These are phyloP conservation scores for Ceratocystis albifundus DNA, from an alignment of 2,329 filamentous ascomycete species.

Conservation along the genomic window DNA sequence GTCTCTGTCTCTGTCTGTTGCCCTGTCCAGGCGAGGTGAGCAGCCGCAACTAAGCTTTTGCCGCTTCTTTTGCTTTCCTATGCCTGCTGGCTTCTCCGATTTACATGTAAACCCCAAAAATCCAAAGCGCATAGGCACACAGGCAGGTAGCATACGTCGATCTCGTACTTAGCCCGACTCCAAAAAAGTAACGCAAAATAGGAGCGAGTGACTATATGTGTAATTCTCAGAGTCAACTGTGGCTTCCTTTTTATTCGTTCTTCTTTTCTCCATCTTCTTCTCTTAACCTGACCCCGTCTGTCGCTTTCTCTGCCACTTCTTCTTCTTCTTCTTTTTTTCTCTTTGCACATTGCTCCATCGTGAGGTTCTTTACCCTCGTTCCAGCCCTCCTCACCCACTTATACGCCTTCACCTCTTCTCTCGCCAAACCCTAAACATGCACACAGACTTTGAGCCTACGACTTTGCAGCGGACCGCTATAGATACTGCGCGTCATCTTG, in stretches of 20 bases:
- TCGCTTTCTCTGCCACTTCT: neutral
- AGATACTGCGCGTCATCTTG: conserved; percentile 2
- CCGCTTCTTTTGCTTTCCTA: neutral
- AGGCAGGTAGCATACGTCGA: neutral
- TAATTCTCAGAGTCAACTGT: conserved; percentile 1
- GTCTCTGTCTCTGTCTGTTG: neutral
- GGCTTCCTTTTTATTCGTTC: neutral
- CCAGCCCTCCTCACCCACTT: neutral
- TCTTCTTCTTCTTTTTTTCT: neutral
- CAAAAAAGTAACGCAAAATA: neutral
- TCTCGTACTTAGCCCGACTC: conserved; percentile 10
- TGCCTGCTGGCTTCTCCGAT: neutral
- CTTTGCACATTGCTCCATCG: neutral
- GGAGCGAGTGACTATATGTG: conserved; percentile 4
- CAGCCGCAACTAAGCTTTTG: too few relatives aligned
- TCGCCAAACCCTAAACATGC: conserved; percentile 7
- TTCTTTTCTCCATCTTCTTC: neutral
- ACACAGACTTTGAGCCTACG: conserved; percentile 6
- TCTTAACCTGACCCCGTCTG: neutral
- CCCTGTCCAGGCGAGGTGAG: neutral
- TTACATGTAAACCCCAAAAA: conserved; percentile 1
- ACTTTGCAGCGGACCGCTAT: neutral
- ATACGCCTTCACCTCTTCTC: neutral
- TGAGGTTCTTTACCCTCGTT: neutral
- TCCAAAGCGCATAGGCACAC: neutral